phyloP scores from a whole-genome alignment of 306 rosid species.

The Hylodesmum podocarpum region DNA sequence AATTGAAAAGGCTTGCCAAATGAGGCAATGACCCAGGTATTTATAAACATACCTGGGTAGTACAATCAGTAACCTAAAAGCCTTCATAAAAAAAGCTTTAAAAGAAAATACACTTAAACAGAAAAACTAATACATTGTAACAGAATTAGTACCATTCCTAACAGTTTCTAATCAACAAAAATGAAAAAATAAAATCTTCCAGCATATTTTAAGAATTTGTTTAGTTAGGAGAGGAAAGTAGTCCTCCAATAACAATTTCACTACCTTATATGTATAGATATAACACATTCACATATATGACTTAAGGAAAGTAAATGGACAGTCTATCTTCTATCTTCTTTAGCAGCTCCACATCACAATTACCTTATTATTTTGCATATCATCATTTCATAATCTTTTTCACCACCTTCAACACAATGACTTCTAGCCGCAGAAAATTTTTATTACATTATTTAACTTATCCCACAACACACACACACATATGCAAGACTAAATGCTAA shows the following conservation, averaged over 20 bases:
- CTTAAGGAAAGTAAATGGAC: conserved; percentile 12
- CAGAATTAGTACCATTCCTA: too few relatives aligned
- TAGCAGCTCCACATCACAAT: background rate
- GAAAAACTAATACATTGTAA: too few relatives aligned
- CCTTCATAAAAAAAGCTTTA: too few relatives aligned
- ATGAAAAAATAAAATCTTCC: conserved; percentile 14
- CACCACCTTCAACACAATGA: background rate
- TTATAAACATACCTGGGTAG: too few relatives aligned
- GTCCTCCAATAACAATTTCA: conserved; percentile 4
- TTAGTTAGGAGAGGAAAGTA: background rate
- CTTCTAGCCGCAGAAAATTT: background rate
- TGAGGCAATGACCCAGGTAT: too few relatives aligned
- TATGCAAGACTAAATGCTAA: background rate
- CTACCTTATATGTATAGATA: background rate
- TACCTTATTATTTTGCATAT: conserved; percentile 9
- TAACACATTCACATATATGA: background rate
- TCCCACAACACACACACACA: background rate
- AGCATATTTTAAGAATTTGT: conserved; percentile 7
- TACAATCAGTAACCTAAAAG: too few relatives aligned
- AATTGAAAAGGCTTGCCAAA: too few relatives aligned
- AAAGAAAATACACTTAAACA: too few relatives aligned
- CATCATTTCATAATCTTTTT: background rate
- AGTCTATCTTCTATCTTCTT: background rate
- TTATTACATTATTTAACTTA: background rate
- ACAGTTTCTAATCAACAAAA: too few relatives aligned